These are phyloP conservation scores for Albizia julibrissin DNA, from an alignment of 306 rosid species.

Conservation along the genomic window DNA sequence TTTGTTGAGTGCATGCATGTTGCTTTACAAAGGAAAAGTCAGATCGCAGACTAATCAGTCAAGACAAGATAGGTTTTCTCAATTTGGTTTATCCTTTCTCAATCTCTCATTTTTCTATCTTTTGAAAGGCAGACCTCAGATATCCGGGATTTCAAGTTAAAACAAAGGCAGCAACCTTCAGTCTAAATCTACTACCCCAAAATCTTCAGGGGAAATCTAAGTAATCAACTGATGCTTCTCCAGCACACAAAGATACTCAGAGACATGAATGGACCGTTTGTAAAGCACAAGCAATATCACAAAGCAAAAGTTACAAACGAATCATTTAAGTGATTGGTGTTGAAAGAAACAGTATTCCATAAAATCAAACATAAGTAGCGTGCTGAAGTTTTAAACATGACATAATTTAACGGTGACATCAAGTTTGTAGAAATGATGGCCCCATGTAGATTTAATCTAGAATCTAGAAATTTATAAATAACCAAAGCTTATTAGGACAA, in stretches of 20 bases:
- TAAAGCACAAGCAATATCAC: not conserved
- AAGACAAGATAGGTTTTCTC: not conserved
- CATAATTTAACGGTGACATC: not conserved
- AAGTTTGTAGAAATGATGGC: not conserved
- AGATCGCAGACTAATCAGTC: not conserved
- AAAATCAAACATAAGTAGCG: not conserved
- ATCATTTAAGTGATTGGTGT: constrained; percentile 4
- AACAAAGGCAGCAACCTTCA: not conserved
- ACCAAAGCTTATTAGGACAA: not conserved
- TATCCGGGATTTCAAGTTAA: not conserved
- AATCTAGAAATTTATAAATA: constrained; percentile 2
- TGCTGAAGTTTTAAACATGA: not conserved
- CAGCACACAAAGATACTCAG: not conserved
- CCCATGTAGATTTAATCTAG: not conserved
- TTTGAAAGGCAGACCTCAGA: not conserved
- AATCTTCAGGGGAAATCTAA: not conserved
- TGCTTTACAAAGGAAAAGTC: not conserved
- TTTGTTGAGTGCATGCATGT: not conserved
- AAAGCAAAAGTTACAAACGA: not conserved
- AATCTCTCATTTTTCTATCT: not conserved
- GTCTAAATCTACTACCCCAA: not conserved
- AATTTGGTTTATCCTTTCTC: not conserved
- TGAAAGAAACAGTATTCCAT: not conserved
- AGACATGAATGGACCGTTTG: not conserved
- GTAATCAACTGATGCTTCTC: not conserved